These are phyloP conservation scores for Colletotrichum tropicicola DNA, from an alignment of 2,329 filamentous ascomycete genomes.

Conservation along the genomic window DNA sequence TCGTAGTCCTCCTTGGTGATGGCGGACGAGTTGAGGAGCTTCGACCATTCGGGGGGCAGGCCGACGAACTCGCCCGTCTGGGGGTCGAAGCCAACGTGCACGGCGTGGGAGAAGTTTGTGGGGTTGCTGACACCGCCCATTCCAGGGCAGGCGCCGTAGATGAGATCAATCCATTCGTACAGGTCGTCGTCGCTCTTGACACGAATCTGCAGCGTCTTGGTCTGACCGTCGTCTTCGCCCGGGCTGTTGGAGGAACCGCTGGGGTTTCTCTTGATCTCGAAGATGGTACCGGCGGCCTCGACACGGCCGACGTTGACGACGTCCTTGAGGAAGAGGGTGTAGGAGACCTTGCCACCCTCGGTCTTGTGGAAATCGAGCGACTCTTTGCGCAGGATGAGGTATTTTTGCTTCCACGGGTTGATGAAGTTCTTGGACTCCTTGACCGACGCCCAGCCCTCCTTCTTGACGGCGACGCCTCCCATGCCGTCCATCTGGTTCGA, in stretches of 20 bases:
- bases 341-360: conserved; percentile 86
- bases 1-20: conserved; percentile 99
- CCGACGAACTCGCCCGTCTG: conserved; percentile 95
- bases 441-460: conserved; percentile 83
- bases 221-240: conserved; percentile 80
- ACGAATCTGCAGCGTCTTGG: conserved; percentile 87
- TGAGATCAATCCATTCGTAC: conserved; percentile 98
- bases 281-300: conserved; percentile 89
- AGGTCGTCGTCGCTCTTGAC: conserved; percentile 97
- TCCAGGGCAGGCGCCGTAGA: conserved; percentile 94
- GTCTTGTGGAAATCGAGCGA: conserved; percentile 95
- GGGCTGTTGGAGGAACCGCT: conserved; percentile 76
- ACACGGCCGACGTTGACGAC: conserved; percentile 91
- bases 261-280: conserved; percentile 86
- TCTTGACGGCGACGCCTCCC: conserved; percentile 78
- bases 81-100: conserved; percentile 97
- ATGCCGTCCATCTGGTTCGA: conserved; percentile 69
- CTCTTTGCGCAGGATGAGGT: conserved; percentile 90
- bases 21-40: conserved; percentile 92
- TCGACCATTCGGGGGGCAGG: conserved; percentile 95
- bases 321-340: conserved; percentile 85
- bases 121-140: conserved; percentile 99
- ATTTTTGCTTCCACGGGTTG: conserved; percentile 89
- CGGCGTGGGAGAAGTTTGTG: conserved; percentile 96
- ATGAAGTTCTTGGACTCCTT: conserved; percentile 93